Base-by-base conservation (phyloP, 78 protist genomes). In the Cavenderia fasciculata region DNA sequence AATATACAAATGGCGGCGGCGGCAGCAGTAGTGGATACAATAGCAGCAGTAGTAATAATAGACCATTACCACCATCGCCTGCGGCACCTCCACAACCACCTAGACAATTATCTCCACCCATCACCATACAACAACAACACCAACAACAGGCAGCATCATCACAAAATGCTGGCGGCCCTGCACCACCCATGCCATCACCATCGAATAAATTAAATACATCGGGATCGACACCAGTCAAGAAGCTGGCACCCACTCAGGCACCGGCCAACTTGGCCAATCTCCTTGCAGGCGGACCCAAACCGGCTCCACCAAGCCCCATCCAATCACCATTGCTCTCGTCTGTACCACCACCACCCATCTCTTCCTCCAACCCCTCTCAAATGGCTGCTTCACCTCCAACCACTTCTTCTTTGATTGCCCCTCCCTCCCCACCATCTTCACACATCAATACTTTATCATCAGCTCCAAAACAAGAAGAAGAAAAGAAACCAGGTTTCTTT, bases 101-200 rank as follows among this genome's bases (percentile, higher is more conserved):
- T 21, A 74, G 8, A 44, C 66, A n/a, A 27, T 51, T 27, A 56
- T 33, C 29, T 21, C 4, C 59, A 77, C 49, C 47, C 21, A 19
- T 38, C 25, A 54, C 52, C 43, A 57, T 16, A 68, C 52, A 40
- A 46, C n/a, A 46, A 52, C 69, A 19, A 49, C 66, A 73, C 27
- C 70, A 40, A 40, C 31, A 47, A 43, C n/a, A 46, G 19, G 63
- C 63, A 21, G n/a, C 63, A 3, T 57, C 72, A 2, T 29, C 19
- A 21, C 72, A 63, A 33, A 61, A 36, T 27, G n/a, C 12, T 38
- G n/a, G 7, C 72, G 31, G 63, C 38, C 33, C 54, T 52, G 71
- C 74, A 44, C 54, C 90, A 29, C 88, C 88, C 23, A 74, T 76
- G 41, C 88, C 88, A 21, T 65, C 62, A 47, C 90, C 90, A 47